Conservation (phyloP, 2,329 filamentous ascomycete genomes). For the Ophiostoma novo-ulmi region DNA sequence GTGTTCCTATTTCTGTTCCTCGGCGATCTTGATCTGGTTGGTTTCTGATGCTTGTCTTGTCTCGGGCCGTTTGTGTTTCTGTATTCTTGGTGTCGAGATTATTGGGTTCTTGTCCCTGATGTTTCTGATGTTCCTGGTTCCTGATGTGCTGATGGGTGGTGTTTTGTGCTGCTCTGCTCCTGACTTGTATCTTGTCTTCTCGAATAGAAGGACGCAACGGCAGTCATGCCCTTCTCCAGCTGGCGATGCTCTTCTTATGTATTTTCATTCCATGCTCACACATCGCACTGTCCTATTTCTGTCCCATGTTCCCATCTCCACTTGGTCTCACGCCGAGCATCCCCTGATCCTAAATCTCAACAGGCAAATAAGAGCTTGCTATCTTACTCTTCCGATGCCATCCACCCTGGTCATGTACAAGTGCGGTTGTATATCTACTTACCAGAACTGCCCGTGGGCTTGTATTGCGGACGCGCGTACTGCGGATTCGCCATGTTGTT, state of each 20-base stretch:
- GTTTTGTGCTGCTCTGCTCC: not conserved
- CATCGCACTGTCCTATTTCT: not conserved
- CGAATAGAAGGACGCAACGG: not conserved
- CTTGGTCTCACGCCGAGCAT: slow-evolving; percentile 3
- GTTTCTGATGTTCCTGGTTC: not conserved
- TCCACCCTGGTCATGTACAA: not conserved
- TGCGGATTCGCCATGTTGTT: slow-evolving; percentile 25
- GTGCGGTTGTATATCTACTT: not conserved
- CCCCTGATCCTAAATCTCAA: not conserved
- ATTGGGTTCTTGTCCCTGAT: not conserved
- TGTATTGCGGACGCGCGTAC: slow-evolving; percentile 23
- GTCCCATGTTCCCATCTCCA: not conserved
- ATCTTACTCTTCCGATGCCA: no score
- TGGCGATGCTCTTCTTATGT: slow-evolving; percentile 5
- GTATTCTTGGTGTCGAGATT: not conserved
- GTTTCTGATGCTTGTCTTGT: not conserved
- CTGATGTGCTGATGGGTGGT: not conserved
- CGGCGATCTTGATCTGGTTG: not conserved
- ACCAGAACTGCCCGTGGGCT: not conserved
- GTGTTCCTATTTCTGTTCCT: not conserved
- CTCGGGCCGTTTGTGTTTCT: not conserved
- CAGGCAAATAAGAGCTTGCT: no score
- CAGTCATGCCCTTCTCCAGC: not conserved
- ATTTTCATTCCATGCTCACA: not conserved
- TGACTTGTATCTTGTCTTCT: not conserved